Conservation (phyloP, 192 early-diverging fungal genomes). For the Podila epicladia region DNA sequence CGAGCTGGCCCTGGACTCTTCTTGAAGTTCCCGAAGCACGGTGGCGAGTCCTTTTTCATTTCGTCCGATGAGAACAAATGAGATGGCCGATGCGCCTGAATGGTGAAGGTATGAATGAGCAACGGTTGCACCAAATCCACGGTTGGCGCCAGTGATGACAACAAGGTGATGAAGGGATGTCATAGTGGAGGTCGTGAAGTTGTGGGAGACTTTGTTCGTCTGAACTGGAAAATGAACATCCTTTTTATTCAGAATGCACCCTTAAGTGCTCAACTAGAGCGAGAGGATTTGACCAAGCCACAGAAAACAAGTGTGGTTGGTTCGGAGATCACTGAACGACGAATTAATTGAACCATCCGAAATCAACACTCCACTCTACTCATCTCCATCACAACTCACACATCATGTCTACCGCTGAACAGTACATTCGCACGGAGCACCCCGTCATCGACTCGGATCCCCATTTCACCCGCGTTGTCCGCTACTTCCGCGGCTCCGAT, state of each 20-base stretch:
- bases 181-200: constrained; percentile 7
- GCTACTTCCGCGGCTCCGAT: constrained; percentile 90
- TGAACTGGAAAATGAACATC: too few relatives aligned
- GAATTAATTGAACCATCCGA: too few relatives aligned
- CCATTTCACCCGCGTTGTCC: constrained; percentile 87
- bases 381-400: not conserved
- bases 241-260: too few relatives aligned
- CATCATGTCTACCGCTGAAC: constrained; percentile 51
- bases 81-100: constrained; percentile 24
- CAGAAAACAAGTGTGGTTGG: constrained; percentile 2
- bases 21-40: constrained; percentile 25
- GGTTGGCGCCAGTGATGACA: constrained; percentile 73
- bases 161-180: constrained; percentile 45
- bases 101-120: constrained; percentile 51
- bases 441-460: constrained; percentile 92
- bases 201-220: too few relatives aligned
- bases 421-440: constrained; percentile 70
- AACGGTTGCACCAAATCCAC: constrained; percentile 70
- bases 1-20: not conserved
- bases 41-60: constrained; percentile 34
- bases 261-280: too few relatives aligned
- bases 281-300: too few relatives aligned
- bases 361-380: constrained; percentile 10
- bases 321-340: not conserved
- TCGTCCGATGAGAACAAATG: constrained; percentile 73